These are phyloP conservation scores for Talaromyces islandicus DNA, from an alignment of 2,329 filamentous ascomycete genomes.

Conservation along the genomic window DNA sequence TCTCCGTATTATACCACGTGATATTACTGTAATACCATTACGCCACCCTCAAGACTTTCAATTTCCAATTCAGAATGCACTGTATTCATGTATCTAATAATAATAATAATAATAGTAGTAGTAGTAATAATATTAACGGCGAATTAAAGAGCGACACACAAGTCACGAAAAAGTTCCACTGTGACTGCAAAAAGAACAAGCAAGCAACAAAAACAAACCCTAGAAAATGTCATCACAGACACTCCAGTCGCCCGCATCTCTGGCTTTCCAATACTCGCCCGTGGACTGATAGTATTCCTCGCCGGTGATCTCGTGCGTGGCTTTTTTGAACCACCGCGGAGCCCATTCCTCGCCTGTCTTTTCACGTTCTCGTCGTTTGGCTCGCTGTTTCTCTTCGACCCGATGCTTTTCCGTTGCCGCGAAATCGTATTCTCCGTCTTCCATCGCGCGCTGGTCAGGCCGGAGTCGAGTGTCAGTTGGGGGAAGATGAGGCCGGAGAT, in stretches of 20 bases:
- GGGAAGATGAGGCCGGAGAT: slow-evolving; percentile 68
- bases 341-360: slow-evolving; percentile 71
- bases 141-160: not conserved
- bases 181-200: not conserved
- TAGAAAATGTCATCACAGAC: slow-evolving; percentile 70
- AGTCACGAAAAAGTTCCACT: not conserved
- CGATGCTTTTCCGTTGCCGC: slow-evolving; percentile 92
- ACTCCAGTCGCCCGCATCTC: slow-evolving; percentile 60
- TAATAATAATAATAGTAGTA: not conserved
- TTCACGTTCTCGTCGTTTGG: slow-evolving; percentile 67
- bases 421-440: slow-evolving; percentile 93
- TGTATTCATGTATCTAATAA: not conserved
- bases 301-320: slow-evolving; percentile 69
- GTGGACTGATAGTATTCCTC: slow-evolving; percentile 88
- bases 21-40: not conserved
- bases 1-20: slow-evolving; percentile 5
- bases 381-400: slow-evolving; percentile 85
- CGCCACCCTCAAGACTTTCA: not conserved
- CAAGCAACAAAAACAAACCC: not conserved
- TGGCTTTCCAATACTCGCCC: slow-evolving; percentile 76
- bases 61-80: too few species aligned
- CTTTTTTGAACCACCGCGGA: slow-evolving; percentile 79
- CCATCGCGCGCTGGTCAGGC: slow-evolving; percentile 95
- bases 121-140: not conserved
- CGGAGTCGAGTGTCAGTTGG: slow-evolving; percentile 91